phyloP scores from a whole-genome alignment of 2,329 filamentous ascomycete species.

The Paecilomyces niveus region DNA sequence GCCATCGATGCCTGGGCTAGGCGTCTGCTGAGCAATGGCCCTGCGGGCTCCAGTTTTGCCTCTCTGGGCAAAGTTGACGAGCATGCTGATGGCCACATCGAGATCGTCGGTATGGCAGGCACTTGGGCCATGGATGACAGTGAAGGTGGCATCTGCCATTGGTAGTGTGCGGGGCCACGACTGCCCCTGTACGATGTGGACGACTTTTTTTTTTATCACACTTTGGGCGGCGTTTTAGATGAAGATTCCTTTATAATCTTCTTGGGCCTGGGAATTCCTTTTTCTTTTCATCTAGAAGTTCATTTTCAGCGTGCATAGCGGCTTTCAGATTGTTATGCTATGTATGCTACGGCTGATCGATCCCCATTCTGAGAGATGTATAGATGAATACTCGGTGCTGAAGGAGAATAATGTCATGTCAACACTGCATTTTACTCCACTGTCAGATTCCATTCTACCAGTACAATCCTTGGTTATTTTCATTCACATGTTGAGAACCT shows the following conservation, averaged over 20 bases:
- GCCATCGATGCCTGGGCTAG: conserved; percentile 65
- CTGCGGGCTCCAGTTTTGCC: conserved; percentile 28
- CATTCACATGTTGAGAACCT: no score
- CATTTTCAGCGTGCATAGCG: neutral
- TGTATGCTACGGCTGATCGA: neutral
- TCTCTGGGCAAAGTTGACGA: conserved; percentile 48
- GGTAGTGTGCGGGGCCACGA: conserved; percentile 30
- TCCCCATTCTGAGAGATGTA: neutral
- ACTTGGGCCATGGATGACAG: conserved; percentile 85
- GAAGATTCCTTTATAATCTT: neutral
- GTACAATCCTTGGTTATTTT: neutral
- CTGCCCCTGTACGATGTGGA: neutral
- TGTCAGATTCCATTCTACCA: neutral
- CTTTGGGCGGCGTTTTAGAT: neutral
- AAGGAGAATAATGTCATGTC: neutral
- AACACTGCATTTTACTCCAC: neutral
- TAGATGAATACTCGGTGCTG: neutral
- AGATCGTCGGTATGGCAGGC: conserved; percentile 67
- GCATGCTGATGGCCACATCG: conserved; percentile 47
- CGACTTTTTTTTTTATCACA: neutral
- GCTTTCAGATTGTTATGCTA: neutral
- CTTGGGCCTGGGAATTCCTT: neutral
- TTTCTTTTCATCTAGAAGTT: neutral
- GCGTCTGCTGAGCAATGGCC: conserved; percentile 49
- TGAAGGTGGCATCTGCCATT: conserved; percentile 55